Evolutionary conservation across 2,329 filamentous ascomycete species (phyloP).

Genomic region (Fusarium globosum): DNA sequence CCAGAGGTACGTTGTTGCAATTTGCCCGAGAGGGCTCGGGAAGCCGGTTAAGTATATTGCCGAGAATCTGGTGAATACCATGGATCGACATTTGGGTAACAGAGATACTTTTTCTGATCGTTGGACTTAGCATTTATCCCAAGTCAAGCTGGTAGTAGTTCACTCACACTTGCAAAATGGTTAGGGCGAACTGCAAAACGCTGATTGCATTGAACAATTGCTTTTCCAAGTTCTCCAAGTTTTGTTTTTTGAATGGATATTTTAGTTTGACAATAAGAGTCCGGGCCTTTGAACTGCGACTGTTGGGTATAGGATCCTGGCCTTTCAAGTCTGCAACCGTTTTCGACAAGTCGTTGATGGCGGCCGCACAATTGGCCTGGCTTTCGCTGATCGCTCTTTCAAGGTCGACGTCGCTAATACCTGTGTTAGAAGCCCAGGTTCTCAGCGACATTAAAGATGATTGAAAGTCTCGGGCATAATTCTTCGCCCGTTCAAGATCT

Average conservation of each 20-base stretch:
- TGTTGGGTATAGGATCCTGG: neutral
- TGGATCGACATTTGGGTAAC: neutral
- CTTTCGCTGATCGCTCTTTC: neutral
- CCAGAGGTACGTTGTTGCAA: accelerated
- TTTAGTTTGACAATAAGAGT: accelerated
- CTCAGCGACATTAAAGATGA: neutral
- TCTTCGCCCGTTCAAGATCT: neutral
- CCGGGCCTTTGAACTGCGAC: neutral
- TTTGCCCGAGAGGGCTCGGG: accelerated
- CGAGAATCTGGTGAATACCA: accelerated
- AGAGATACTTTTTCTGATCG: accelerated
- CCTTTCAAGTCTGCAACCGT: neutral
- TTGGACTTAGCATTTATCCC: neutral
- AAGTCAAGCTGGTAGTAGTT: accelerated
- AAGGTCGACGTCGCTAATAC: accelerated
- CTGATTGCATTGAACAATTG: neutral
- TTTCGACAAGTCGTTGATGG: neutral
- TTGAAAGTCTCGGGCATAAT: neutral
- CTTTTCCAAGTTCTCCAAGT: neutral
- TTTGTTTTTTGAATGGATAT: neutral
- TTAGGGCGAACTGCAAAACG: accelerated
- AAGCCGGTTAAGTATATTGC: accelerated
- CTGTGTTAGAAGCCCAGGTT: accelerated
- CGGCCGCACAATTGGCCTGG: neutral
- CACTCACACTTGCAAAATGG: accelerated